These are phyloP conservation scores for Protomyces gravidus DNA, from an alignment of 1,139 yeast genomes.

Conservation along the genomic window DNA sequence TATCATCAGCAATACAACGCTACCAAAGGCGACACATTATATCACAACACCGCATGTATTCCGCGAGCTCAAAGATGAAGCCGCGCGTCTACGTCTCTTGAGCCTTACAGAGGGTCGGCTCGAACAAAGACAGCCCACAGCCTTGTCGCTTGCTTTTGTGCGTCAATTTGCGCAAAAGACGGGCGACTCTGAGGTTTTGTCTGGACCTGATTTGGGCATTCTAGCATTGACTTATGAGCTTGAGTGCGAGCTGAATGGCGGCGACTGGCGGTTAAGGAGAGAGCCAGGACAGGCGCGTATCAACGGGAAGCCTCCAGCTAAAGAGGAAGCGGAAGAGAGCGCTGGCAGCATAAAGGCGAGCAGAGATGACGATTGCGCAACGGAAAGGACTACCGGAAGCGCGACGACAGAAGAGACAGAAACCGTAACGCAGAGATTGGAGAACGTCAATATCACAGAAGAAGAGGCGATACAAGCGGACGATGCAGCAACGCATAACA, in stretches of 20 bases:
- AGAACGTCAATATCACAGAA: neutral
- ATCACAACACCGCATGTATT: slow-evolving; percentile 90
- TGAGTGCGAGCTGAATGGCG: slow-evolving; percentile 65
- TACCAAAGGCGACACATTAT: slow-evolving; percentile 52
- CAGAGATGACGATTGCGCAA: slow-evolving; percentile 22
- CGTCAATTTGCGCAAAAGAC: slow-evolving; percentile 74
- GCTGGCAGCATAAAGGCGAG: slow-evolving; percentile 3
- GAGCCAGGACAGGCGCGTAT: slow-evolving; percentile 61
- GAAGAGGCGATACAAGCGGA: slow-evolving; percentile 30
- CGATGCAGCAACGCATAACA: slow-evolving; percentile 34
- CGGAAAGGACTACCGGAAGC: slow-evolving; percentile 7
- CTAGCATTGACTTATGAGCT: slow-evolving; percentile 87
- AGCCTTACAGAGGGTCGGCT: slow-evolving; percentile 26
- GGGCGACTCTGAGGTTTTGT: slow-evolving; percentile 84
- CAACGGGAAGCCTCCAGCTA: slow-evolving; percentile 33
- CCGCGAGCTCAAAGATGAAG: slow-evolving; percentile 79
- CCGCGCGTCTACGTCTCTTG: slow-evolving; percentile 45
- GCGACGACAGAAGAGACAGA: neutral
- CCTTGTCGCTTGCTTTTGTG: slow-evolving; percentile 60
- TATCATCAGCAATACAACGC: slow-evolving; percentile 61
- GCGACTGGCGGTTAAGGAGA: slow-evolving; percentile 64
- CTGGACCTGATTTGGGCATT: slow-evolving; percentile 86
- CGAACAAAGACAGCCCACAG: slow-evolving; percentile 64
- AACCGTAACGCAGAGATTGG: neutral
- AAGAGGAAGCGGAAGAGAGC: slow-evolving; percentile 29